Base-by-base conservation (phyloP, 1,284 basidiomycete genomes). In the Stereum hirsutum region DNA sequence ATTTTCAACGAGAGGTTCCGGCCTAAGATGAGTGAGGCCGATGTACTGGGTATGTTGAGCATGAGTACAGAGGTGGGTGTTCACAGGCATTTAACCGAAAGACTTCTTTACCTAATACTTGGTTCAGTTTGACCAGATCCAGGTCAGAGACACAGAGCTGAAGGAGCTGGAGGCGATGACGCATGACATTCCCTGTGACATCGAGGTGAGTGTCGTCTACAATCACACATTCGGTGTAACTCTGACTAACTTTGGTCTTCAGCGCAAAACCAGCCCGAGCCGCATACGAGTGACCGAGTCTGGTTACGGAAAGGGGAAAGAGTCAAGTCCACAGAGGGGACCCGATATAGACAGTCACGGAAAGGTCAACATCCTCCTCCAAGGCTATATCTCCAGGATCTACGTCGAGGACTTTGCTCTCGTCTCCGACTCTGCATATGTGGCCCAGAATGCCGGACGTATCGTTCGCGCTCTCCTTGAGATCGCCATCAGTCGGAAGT, bases 351-450 rank as follows among this genome's bases (percentile, higher is more conserved):
- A n/a, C n/a, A 77, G 56, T 17, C 73, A 82, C 28, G 90, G 88
- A 42, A 99, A 99, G 69, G 92, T 96, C 62, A 99, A 97, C 60
- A 90, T 99, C 46, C 72, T 99, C 26, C 70, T 99, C 21, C 96
- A 99, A 64, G 87, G 82, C 3, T 89, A 81, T 61, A 91, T 99
- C 49, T 97, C 92, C 20, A 69, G 75, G 42, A 73, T 79, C 19
- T 72, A 70, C 35, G 70, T 98, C 20, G 89, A 97, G 48, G 96
- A 99, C 64, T 99, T 98, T 60, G 96, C 96, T 7, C 70, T 99
- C 41, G 87, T 99, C 2, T 99, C 95, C 0, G 96, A 99, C 59
- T 86, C 83, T 53, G 91, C 85, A 4, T 99, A 97, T 57, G 89
- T 83, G 31, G 88, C 89, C 24, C 90, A 93, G 55, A 99, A 99